Base-by-base conservation (phyloP, 352 stramenopile species). In the Pythium rishiriense region DNA sequence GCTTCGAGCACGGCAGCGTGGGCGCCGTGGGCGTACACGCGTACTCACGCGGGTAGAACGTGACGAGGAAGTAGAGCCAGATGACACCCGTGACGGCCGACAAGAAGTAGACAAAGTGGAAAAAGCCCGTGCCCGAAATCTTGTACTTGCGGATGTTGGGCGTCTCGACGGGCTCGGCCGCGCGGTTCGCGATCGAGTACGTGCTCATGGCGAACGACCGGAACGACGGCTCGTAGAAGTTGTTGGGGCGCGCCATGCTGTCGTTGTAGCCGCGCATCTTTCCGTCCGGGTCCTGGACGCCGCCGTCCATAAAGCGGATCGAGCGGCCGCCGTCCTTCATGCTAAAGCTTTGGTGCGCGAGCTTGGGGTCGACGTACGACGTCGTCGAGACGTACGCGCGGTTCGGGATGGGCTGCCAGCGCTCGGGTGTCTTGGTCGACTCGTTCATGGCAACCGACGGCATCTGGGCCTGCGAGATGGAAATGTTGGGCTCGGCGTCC, bases 61-160 rank as follows among this genome's bases (percentile, higher is more conserved):
- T 81, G 0, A 89, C 76, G 33, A 96, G 59, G 58, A 85, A 93
- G 65, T 87, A 88, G 11, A 96, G 66, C 87, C 87, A 96, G 31
- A 90, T 69, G 24, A 96, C 62, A 70, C 87, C 87, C 0, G 75
- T 70, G 24, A 88, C 64, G 19, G 61, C 83, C 31, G 68, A 82
- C n/a, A 85, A 45, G 26, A 96, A 90, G 81, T 96, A 96, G 49
- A 96, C 77, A 7, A 96, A 33, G 73, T 96, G 85, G 72, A 94
- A 96, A 56, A 94, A 83, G 37, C 80, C 81, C 26, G 74, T 79
- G 35, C 85, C 87, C 22, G 84, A 94, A 81, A 96, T 96, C 75
- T 93, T 93, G 82, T 94, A 96, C 85, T 94, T 96, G 42, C 87
- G 85, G 28, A 96, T 94, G 75, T 96, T 96, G 46, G 87, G 87